A percentile compares a stretch with the other conserved stretches of the same genome.
These are phyloP conservation scores for Lecanicillium sp. DNA, from an alignment of 2,329 filamentous ascomycete species.

Conservation along the genomic window DNA sequence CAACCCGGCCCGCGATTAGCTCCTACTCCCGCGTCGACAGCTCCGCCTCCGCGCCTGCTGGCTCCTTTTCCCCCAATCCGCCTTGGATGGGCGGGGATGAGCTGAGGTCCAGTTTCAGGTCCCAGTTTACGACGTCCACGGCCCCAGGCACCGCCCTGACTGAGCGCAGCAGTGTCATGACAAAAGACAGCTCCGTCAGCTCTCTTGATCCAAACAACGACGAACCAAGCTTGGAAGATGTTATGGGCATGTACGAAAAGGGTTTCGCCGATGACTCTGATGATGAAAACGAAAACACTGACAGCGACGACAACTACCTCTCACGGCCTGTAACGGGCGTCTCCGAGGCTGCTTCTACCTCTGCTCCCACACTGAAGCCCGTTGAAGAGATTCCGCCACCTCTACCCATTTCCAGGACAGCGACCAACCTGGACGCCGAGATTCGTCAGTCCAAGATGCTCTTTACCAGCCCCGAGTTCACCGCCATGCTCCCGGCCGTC, in stretches of 20 bases:
- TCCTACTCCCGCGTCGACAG: slow-evolving; percentile 24
- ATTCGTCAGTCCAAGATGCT: slow-evolving; percentile 32
- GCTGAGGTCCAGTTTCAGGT: slow-evolving; percentile 47
- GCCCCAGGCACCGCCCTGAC: slow-evolving; percentile 59
- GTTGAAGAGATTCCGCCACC: slow-evolving; percentile 11
- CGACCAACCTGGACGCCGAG: slow-evolving; percentile 27
- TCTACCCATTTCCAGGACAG: slow-evolving; percentile 11
- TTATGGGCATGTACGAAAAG: slow-evolving; percentile 63
- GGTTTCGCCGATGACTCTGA: slow-evolving; percentile 45
- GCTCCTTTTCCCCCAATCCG: slow-evolving; percentile 20
- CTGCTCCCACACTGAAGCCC: no score
- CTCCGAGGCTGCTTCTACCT: slow-evolving; percentile 5
- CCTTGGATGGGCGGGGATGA: slow-evolving; percentile 44
- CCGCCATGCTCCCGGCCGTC: slow-evolving; percentile 30
- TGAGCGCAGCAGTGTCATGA: slow-evolving; percentile 74
- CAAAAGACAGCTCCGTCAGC: slow-evolving; percentile 68
- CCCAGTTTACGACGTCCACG: slow-evolving; percentile 46
- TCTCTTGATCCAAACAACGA: slow-evolving; percentile 45
- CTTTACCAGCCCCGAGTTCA: slow-evolving; percentile 30
- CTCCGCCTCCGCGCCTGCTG: slow-evolving; percentile 26
- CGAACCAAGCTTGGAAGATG: slow-evolving; percentile 56
- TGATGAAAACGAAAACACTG: slow-evolving; percentile 24
- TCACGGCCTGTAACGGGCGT: slow-evolving; percentile 7
- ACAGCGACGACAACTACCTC: slow-evolving; percentile 10
- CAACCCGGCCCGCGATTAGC: slow-evolving; percentile 21